A percentile compares a stretch with the other conserved stretches of the same genome.
Evolutionary conservation across 2,329 filamentous ascomycete genomes (phyloP).

Genomic region (Incumbomyces lentus): DNA sequence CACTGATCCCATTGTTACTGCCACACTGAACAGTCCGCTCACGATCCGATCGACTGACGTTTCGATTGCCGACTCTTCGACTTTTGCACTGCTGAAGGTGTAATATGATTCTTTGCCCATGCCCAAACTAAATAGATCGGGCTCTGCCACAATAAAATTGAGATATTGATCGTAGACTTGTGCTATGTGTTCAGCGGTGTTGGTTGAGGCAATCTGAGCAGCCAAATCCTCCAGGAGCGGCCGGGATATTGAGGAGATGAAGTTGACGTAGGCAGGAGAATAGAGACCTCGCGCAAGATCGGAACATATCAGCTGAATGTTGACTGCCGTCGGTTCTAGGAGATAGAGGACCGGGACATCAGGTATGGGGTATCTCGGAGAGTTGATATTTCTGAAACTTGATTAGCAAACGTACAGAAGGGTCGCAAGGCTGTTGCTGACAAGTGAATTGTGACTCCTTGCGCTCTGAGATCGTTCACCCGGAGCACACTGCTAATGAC

Average conservation of each 20-base stretch:
- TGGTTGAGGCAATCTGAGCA: constrained; percentile 69
- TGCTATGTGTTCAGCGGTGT: constrained; percentile 78
- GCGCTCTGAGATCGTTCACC: constrained; percentile 81
- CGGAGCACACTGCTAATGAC: constrained; percentile 93
- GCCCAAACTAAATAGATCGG: constrained; percentile 86
- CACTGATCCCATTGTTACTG: constrained; percentile 96
- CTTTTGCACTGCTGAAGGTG: constrained; percentile 64
- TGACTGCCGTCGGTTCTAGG: constrained; percentile 75
- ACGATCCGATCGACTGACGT: constrained; percentile 81
- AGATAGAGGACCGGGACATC: constrained; percentile 95
- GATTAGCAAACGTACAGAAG: not conserved
- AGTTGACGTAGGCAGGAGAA: constrained; percentile 90
- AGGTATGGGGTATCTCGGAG: constrained; percentile 76
- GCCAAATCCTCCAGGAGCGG: constrained; percentile 92
- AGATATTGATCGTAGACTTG: constrained; percentile 95
- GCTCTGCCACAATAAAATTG: constrained; percentile 93
- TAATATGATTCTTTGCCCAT: constrained; percentile 91
- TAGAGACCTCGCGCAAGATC: constrained; percentile 85
- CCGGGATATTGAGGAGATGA: constrained; percentile 83
- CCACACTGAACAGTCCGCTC: constrained; percentile 91
- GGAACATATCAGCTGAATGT: constrained; percentile 70
- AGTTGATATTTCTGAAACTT: constrained; percentile 59
- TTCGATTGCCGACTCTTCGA: constrained; percentile 82
- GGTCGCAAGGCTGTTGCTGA: constrained; percentile 37
- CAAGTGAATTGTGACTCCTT: constrained; percentile 97